Percentiles rank a stretch among this genome's conserved stretches.
phyloP scores from a whole-genome alignment of 2,329 filamentous ascomycete genomes.

The Rhinocladiella mackenziei region DNA sequence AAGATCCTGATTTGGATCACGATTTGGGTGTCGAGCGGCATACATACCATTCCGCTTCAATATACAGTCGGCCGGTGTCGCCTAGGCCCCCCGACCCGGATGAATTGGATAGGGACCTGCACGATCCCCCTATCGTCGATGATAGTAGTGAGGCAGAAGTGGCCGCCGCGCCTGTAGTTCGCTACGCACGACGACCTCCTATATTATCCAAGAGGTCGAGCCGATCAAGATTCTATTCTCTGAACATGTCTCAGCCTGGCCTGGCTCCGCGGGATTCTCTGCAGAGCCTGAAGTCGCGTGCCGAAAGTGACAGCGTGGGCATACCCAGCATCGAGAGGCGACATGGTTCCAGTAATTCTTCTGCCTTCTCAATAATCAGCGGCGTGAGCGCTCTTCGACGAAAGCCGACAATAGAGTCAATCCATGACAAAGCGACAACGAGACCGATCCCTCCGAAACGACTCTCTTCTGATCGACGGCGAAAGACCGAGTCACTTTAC shows the following conservation, averaged over 20 bases:
- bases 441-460: conserved; percentile 16
- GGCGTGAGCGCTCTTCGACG: conserved; percentile 14
- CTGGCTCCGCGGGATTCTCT: conserved; percentile 18
- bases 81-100: conserved; percentile 13
- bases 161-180: conserved; percentile 24
- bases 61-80: conserved; percentile 2
- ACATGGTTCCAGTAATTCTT: conserved; percentile 21
- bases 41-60: not conserved
- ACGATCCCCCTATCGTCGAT: conserved; percentile 15
- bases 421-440: conserved; percentile 18
- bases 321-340: conserved; percentile 24
- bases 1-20: conserved; percentile 1
- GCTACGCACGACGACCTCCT: conserved; percentile 22
- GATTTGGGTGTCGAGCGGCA: conserved; percentile 1
- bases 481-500: conserved; percentile 21
- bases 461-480: conserved; percentile 18
- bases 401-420: conserved; percentile 16
- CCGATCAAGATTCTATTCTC: conserved; percentile 15
- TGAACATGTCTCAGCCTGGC: conserved; percentile 15
- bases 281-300: conserved; percentile 24
- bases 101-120: conserved; percentile 19
- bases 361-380: conserved; percentile 22
- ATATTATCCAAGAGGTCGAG: conserved; percentile 17
- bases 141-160: conserved; percentile 23
- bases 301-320: conserved; percentile 22